phyloP scores from a whole-genome alignment of 2,329 filamentous ascomycete genomes.

The Paramyrothecium roridum region DNA sequence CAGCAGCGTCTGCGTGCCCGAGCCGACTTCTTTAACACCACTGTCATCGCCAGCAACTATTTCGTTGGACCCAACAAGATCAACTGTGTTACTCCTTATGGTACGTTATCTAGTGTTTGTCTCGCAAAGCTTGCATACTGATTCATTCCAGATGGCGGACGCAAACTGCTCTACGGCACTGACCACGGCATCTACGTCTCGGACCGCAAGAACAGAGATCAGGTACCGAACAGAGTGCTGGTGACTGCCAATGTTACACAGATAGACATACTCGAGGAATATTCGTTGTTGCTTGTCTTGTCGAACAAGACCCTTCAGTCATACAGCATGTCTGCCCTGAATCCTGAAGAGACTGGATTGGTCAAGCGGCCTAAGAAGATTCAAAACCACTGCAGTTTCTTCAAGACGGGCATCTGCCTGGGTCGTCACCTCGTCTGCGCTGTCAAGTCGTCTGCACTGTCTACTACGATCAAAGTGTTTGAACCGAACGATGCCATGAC shows the following conservation, averaged over 20 bases:
- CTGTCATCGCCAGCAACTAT: conserved; percentile 55
- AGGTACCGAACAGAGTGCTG: conserved; percentile 74
- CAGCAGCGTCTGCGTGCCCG: conserved; percentile 84
- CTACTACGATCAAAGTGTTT: conserved; percentile 98
- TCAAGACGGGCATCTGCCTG: conserved; percentile 93
- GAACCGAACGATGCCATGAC: conserved; percentile 94
- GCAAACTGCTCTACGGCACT: conserved; percentile 91
- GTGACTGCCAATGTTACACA: conserved; percentile 88
- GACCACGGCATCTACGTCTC: conserved; percentile 91
- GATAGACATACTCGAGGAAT: conserved; percentile 94
- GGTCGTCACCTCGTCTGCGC: conserved; percentile 93
- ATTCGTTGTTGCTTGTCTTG: conserved; percentile 84
- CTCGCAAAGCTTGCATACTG: conserved; percentile 9
- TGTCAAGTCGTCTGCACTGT: conserved; percentile 89
- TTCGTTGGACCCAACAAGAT: conserved; percentile 72
- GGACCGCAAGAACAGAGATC: conserved; percentile 86
- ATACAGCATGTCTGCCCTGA: conserved; percentile 82
- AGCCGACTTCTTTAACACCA: conserved; percentile 85
- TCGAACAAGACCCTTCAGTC: conserved; percentile 92
- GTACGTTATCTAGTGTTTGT: conserved; percentile 43
- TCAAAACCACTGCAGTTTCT: conserved; percentile 95
- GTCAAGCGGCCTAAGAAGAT: conserved; percentile 93
- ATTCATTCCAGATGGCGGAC: conserved; percentile 70
- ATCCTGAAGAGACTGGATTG: conserved; percentile 75
- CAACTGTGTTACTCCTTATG: conserved; percentile 90